Evolutionary conservation across 768 basidiomycete genomes (phyloP).

Genomic region (Boletus vermiculosoides): DNA sequence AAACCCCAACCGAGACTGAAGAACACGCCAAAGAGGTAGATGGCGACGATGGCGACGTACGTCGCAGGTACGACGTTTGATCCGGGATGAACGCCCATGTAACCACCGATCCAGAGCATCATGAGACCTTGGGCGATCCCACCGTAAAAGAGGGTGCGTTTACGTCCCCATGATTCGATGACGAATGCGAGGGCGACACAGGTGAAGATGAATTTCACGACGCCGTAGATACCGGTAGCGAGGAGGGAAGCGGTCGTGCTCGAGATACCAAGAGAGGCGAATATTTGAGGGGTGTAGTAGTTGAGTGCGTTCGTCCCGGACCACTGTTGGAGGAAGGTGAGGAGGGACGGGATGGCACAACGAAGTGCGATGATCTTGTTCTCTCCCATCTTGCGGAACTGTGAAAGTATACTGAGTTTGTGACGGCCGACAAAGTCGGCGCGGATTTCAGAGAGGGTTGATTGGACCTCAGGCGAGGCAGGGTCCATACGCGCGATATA

Average conservation of each 20-base stretch:
- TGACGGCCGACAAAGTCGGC: conserved; percentile 36
- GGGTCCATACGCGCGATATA: conserved; percentile 27
- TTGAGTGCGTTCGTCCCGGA: conserved; percentile 43
- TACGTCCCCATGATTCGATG: conserved; percentile 41
- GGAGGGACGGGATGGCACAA: conserved; percentile 33
- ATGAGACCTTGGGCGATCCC: conserved; percentile 35
- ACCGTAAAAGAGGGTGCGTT: conserved; percentile 36
- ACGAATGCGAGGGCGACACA: conserved; percentile 35
- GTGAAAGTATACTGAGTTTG: conserved; percentile 22
- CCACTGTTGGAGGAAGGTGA: conserved; percentile 41
- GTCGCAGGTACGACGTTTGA: conserved; percentile 27
- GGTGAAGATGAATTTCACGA: conserved; percentile 38
- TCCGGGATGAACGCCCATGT: conserved; percentile 30
- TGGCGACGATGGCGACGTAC: conserved; percentile 36
- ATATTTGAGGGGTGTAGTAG: conserved; percentile 40
- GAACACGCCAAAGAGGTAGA: conserved; percentile 37
- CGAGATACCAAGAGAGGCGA: conserved; percentile 35
- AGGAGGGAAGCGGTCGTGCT: conserved; percentile 33
- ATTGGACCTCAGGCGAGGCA: conserved; percentile 28
- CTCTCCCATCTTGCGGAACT: conserved; percentile 36
- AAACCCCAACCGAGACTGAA: conserved; percentile 38
- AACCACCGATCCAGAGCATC: conserved; percentile 40
- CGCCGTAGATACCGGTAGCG: conserved; percentile 42
- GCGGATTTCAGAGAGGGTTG: conserved; percentile 36
- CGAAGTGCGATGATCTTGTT: conserved; percentile 28